Evolutionary conservation across 2,329 filamentous ascomycete species (phyloP).

Genomic region (Fusarium sambucinum): DNA sequence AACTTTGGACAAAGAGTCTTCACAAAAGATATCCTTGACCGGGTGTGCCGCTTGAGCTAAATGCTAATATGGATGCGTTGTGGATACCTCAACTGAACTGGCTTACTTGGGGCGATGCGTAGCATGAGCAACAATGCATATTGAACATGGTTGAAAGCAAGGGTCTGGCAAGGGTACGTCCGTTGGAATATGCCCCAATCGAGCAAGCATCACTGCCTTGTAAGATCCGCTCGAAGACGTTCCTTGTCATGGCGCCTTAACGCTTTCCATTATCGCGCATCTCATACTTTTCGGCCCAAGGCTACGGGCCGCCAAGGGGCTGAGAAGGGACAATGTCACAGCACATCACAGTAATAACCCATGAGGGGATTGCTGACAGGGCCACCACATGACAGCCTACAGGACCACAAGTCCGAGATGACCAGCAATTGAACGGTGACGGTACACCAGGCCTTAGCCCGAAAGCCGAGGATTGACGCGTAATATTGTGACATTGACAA

Average conservation of each 20-base stretch:
- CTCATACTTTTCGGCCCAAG: constrained; percentile 10
- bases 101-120: constrained; percentile 25
- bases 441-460: constrained; percentile 30
- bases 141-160: constrained; percentile 31
- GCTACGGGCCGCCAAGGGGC: constrained; percentile 28
- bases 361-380: constrained; percentile 28
- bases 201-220: constrained; percentile 43
- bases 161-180: constrained; percentile 34
- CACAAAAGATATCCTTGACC: constrained; percentile 33
- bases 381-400: constrained; percentile 18
- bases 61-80: constrained; percentile 31
- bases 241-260: constrained; percentile 29
- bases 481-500: constrained; percentile 33
- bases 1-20: constrained; percentile 31
- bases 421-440: constrained; percentile 12
- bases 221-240: constrained; percentile 27
- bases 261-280: constrained; percentile 18
- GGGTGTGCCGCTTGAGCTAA: constrained; percentile 37
- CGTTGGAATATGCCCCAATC: constrained; percentile 31
- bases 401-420: constrained; percentile 29
- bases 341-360: constrained; percentile 26
- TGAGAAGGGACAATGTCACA: constrained; percentile 34
- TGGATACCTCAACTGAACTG: constrained; percentile 39
- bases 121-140: constrained; percentile 45
- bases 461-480: constrained; percentile 29